Evolutionary conservation across 257 asterid species (phyloP), one percentile per base, ranked within the genome.

Genomic region (Haberlea rhodopensis): DNA sequence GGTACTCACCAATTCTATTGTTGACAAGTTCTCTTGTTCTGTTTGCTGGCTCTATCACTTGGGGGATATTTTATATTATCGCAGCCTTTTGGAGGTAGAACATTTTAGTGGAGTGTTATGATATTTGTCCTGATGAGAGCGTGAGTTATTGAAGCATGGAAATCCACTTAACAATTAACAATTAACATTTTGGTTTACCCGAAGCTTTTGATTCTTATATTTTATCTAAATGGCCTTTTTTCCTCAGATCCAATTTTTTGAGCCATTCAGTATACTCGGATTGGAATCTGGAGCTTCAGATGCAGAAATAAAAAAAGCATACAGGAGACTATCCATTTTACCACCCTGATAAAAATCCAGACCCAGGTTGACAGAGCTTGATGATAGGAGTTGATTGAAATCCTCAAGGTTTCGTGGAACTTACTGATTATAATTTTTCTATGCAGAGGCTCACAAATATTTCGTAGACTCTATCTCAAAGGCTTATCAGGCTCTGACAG

Each of bases 341-440:
- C 87, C 99, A 94, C 74, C 99, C 99, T 59, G 99, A 94, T 79
- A 94, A 94, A 85, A 94, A 94, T 90, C 99, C 99, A 49, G 97
- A 90, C 77, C 99, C 99, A 90, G 99, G 99, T 94, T 84, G 86
- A 81, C 79, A 83, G 81, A 81, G 84, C 79, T 79, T 29, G 62
- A 51, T 75, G 73, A 60, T 78, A 67, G 57, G 53, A 62, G 69
- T 78, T 58, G 45, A 45, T 60, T 19, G 66, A 68, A 62, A 31
- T 53, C 53, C 54, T 55, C 27, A 43, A 56, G 28, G 53, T 46
- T 59, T 69, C 67, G 49, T 48, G 53, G 45, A 57, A 62, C 60
- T 68, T 31, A 70, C 60, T 63, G 73, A 75, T 32, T 32, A 32
- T 61, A 20, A 66, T 46, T 73, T 67, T n/a, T 72, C 48, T 25